Evolutionary conservation across 1,284 basidiomycete genomes (phyloP).

Genomic region (Ustilago xerochloae): DNA sequence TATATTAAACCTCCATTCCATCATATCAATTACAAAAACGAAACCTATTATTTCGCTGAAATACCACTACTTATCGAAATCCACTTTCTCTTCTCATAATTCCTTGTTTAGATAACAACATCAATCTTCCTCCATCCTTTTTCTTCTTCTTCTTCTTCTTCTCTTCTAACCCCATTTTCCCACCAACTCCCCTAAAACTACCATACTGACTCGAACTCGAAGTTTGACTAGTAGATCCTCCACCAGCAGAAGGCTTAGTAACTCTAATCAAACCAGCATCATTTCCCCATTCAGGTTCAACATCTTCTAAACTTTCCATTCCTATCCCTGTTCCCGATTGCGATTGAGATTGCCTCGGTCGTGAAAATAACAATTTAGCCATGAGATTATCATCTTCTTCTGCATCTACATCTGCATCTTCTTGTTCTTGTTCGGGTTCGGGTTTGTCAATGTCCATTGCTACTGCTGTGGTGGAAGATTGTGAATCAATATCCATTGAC

Average conservation of each 20-base stretch:
- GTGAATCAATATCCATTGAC: not conserved
- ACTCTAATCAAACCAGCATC: conserved; percentile 42
- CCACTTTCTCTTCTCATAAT: conserved; percentile 40
- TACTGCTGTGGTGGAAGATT: not conserved
- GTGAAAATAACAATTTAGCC: conserved; percentile 11
- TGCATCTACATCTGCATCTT: not conserved
- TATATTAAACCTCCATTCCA: conserved; percentile 4
- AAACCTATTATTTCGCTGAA: too few relatives aligned
- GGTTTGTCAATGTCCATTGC: conserved; percentile 19
- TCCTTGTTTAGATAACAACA: conserved; percentile 22
- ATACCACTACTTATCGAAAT: too few relatives aligned
- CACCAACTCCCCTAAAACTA: not conserved
- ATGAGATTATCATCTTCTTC: conserved; percentile 15
- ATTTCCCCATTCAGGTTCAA: conserved; percentile 49
- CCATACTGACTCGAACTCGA: not conserved
- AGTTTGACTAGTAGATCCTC: not conserved
- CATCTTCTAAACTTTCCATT: conserved; percentile 33
- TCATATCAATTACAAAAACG: not conserved
- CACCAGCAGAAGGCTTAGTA: conserved; percentile 22
- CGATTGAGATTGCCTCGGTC: not conserved
- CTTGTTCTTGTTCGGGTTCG: too few relatives aligned
- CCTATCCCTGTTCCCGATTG: not conserved
- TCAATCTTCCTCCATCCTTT: not conserved
- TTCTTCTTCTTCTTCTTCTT: not conserved
- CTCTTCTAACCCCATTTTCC: not conserved